Base-by-base conservation (phyloP, 2,329 filamentous ascomycete species). In the Apiospora koreana region DNA sequence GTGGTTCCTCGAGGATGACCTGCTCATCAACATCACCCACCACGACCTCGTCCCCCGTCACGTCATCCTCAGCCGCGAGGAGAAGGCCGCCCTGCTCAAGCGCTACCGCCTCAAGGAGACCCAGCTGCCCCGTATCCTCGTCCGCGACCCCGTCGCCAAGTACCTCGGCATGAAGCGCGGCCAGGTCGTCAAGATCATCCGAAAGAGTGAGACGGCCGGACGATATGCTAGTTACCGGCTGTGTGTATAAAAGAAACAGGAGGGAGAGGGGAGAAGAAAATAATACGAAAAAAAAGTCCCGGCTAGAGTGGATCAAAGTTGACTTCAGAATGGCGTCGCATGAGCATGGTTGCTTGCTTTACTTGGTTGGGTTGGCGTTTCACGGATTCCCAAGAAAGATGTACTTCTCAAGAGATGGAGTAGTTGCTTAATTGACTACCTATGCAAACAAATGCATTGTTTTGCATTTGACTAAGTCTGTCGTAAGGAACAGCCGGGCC, bases 111-210 rank as follows among this genome's bases (percentile, higher is more conserved):
- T 99, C 81, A 98, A 98, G 89, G 96, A 99, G 87, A 98, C 94
- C 12, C 96, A 99, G 85, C 86, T 99, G 79, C 96, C 96, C 5
- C 89, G 96, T 70, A 97, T 99, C 77, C 89, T 97, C 81, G 89
- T 93, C 75, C 93, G 93, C 75, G 96, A 99, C 81, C 96, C 96
- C 3, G 94, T 99, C 68, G 94, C 96, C 35, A 91, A 93, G 77
- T 99, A 98, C 81, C 85, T 98, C 69, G 96, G 96, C 16, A 85
- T 99, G 80, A 92, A 93, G 85, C 89, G 95, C 79, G 94, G 95
- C 3, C 93, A 98, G 83, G 95, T 99, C 3, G 96, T 99, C 78
- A 99, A 99, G 89, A 99, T 99, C 77, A 98, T 99, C 77, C 88
- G 96, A 74, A 95, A 92, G 81, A 95, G 92, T 79, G 96, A 98